Base-by-base conservation (phyloP, 352 stramenopile genomes). In the Halophytophthora polymorphica region DNA sequence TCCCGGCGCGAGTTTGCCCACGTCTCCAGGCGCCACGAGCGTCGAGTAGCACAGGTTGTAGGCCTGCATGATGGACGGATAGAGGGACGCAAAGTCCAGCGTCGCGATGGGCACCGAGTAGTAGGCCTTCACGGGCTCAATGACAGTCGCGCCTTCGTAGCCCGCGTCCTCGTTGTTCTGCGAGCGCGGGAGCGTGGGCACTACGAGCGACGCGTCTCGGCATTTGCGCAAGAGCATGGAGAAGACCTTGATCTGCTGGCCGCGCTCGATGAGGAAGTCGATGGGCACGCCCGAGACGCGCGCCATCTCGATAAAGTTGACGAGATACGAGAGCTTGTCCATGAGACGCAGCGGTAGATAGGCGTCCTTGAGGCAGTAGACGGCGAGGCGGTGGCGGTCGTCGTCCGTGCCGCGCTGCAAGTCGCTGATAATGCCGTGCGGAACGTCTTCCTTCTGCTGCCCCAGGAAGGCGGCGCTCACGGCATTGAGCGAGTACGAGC, bases 251-350 rank as follows among this genome's bases (percentile, higher is more conserved):
- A 99, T 99, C 71, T 99, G 96, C 72, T 99, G 96, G 5, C 97
- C 97, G 33, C 97, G 90, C 38, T 97, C 92, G 43, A 99, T 97
- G 21, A 99, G 70, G 56, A 99, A 99, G 44, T 93, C 92, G 49
- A 99, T 90, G 0, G 97, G 97, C 7, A 99, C 97, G 41, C 97
- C 97, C 12, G 91, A 99, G 38, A 99, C 97, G 68, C 97, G 88
- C 11, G 97, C 97, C 97, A 99, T 99, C 73, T 99, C 97, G 53
- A 99, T 94, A 70, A 99, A 98, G 80, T 99, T 99, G 35, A 99
- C 96, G 22, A 99, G 66, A 18, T 99, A 96, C 39, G 93, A 98
- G 31, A 99, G 85, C 61, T 99, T 99, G 50, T 99, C 90, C 64
- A 99, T 96, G 18, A 99, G 83, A 13, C 90, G 87, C 58, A 98